These are phyloP conservation scores for Gaeumannomyces sp. DNA, from an alignment of 2,329 filamentous ascomycete species.

Conservation along the genomic window DNA sequence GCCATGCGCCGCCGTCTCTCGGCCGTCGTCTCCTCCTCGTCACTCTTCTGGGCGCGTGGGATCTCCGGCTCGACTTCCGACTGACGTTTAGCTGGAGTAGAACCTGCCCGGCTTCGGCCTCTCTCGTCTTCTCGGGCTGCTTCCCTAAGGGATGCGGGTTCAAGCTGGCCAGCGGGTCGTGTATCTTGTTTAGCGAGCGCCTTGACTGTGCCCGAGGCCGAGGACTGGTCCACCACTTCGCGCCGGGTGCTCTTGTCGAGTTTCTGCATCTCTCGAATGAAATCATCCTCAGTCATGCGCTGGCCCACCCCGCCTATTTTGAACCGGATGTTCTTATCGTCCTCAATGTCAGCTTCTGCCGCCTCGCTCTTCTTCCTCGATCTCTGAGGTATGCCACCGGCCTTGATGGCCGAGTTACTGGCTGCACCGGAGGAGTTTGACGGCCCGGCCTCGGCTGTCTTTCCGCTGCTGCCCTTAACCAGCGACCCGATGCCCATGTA, in stretches of 20 bases:
- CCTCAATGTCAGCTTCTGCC: conserved; percentile 44
- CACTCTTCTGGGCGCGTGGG: conserved; percentile 15
- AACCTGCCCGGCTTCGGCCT: neutral
- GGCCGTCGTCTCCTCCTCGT: conserved; percentile 58
- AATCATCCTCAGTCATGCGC: conserved; percentile 75
- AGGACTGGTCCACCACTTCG: conserved; percentile 47
- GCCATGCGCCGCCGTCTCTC: conserved; percentile 62
- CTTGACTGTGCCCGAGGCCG: conserved; percentile 42
- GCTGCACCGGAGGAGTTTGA: conserved; percentile 22
- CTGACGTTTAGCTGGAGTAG: neutral
- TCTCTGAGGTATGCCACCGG: conserved; percentile 25
- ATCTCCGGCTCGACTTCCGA: conserved; percentile 1
- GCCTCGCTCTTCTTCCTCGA: conserved; percentile 35
- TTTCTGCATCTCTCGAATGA: conserved; percentile 66
- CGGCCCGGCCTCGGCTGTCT: conserved; percentile 21
- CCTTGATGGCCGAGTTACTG: conserved; percentile 21
- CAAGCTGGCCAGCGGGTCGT: neutral
- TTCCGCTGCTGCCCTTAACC: conserved; percentile 32
- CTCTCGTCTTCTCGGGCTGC: neutral
- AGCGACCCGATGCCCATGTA: conserved; percentile 47
- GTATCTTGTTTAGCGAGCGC: conserved; percentile 38
- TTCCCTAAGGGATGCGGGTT: neutral
- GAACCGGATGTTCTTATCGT: conserved; percentile 69
- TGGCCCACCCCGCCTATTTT: conserved; percentile 67
- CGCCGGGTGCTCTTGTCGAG: conserved; percentile 60